Evolutionary conservation across 23 red algal species (phyloP), one percentile per base, ranked within the genome.

Genomic region (Gracilaria caudata): DNA sequence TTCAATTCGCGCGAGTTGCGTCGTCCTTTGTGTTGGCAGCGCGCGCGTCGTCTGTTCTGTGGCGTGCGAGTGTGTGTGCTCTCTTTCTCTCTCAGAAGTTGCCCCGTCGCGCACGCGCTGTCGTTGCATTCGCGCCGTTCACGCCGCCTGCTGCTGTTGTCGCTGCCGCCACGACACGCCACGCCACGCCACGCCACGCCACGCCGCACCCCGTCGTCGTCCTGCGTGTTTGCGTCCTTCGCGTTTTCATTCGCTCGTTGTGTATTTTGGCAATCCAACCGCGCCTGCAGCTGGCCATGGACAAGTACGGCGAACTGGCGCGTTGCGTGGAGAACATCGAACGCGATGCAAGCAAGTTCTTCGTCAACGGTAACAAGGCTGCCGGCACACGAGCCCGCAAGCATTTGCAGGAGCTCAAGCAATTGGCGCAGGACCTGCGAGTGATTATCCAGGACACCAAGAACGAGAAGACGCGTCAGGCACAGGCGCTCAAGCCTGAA

Each of bases 391-490:
- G 94, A 5, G 94, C 94, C 23, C 57, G 94, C 24, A 92, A 96
- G 82, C 78, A 89, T 61, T 36, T 92, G 13, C 94, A 96, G 78
- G 87, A 96, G 46, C 80, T 96, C 44, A 96, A 96, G 78, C 63
- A 77, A 41, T 56, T 94, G 61, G 92, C 92, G 21, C 92, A 94
- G 77, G 92, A 94, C 30, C 84, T 94, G 24, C 77, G 92, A 20
- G 92, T 94, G 58, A 29, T 75, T 47, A 94, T 94, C 51, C 92
- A 94, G 66, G 68, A 83, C 21, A 84, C 83, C 35, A 94, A 94
- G 92, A 83, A 82, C 46, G 89, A 92, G 51, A 91, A 91, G 76
- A 45, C 66, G 21, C 36, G 64, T 16, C 57, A 47, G 79, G 57
- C 79, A 34, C 54, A 63, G 20, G 55, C 63, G 34, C 3, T 66